Percentiles rank a stretch among this genome's conserved stretches.
Conservation (phyloP, 2,329 filamentous ascomycete genomes). For the Fusarium nygamai region DNA sequence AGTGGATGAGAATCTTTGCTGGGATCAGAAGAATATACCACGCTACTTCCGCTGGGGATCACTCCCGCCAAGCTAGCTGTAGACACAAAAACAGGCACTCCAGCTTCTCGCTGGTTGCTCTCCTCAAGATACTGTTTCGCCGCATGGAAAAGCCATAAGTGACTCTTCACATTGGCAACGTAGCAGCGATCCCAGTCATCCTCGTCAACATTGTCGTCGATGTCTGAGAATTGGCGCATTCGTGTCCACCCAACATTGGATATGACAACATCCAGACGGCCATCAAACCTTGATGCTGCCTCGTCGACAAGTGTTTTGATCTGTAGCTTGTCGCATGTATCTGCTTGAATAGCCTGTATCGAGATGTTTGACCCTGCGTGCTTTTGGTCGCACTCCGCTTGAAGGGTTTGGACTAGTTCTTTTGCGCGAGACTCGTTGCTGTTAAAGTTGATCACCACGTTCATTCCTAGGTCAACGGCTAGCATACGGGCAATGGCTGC, state of each 20-base stretch:
- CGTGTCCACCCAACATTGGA: slow-evolving; percentile 74
- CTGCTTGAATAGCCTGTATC: slow-evolving; percentile 56
- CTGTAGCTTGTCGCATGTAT: slow-evolving; percentile 53
- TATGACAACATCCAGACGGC: slow-evolving; percentile 76
- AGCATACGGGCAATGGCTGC: slow-evolving; percentile 74
- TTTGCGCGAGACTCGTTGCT: slow-evolving; percentile 69
- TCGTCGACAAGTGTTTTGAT: slow-evolving; percentile 62
- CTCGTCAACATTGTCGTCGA: slow-evolving; percentile 65
- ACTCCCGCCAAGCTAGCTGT: slow-evolving; percentile 73
- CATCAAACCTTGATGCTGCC: slow-evolving; percentile 64
- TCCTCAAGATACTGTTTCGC: slow-evolving; percentile 52
- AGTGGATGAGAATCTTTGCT: neutral
- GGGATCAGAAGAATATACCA: slow-evolving; percentile 50
- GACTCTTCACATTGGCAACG: slow-evolving; percentile 70
- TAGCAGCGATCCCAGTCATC: slow-evolving; percentile 69
- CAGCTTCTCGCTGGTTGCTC: slow-evolving; percentile 61
- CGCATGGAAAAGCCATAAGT: slow-evolving; percentile 68
- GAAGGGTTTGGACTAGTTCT: slow-evolving; percentile 65
- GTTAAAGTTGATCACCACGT: slow-evolving; percentile 79
- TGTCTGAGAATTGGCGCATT: slow-evolving; percentile 55
- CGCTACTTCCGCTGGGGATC: slow-evolving; percentile 68
- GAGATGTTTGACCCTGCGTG: slow-evolving; percentile 47
- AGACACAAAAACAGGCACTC: slow-evolving; percentile 66
- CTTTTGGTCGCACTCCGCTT: slow-evolving; percentile 36
- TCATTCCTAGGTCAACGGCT: slow-evolving; percentile 69